Evolutionary conservation across 768 basidiomycete species (phyloP).

Genomic region (Amanita jacksonii): DNA sequence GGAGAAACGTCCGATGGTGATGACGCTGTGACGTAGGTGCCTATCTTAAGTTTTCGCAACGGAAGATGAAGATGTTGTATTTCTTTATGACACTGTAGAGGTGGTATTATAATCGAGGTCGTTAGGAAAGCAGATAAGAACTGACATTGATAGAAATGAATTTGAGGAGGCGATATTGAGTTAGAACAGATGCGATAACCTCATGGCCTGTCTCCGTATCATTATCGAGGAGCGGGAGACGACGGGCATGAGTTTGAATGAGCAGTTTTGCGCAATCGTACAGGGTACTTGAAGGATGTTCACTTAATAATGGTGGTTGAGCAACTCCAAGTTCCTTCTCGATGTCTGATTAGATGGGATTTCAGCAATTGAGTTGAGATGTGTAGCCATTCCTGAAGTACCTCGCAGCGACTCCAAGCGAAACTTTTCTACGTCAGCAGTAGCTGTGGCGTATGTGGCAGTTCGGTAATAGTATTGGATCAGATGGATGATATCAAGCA

Average conservation of each 20-base stretch:
- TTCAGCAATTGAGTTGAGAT: conserved; percentile 7
- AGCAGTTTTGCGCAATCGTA: conserved; percentile 86
- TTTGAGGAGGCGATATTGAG: conserved; percentile 96
- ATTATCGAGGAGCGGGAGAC: conserved; percentile 86
- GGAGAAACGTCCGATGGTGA: conserved; percentile 35
- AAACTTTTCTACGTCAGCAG: conserved; percentile 88
- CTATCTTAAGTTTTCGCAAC: conserved; percentile 82
- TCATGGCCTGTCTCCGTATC: conserved; percentile 94
- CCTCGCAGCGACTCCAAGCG: conserved; percentile 84
- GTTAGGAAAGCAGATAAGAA: conserved; percentile 7
- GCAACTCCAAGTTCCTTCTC: conserved; percentile 89
- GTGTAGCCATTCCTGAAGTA: conserved; percentile 23
- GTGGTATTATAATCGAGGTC: conserved; percentile 7
- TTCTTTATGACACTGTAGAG: conserved; percentile 69
- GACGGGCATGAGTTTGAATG: conserved; percentile 91
- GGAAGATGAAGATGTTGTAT: conserved; percentile 72
- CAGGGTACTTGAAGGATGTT: conserved; percentile 81
- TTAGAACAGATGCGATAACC: conserved; percentile 90
- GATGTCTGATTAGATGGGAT: conserved; percentile 76
- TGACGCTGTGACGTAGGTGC: conserved; percentile 73
- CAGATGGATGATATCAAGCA: conserved; percentile 97
- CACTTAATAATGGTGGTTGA: conserved; percentile 80
- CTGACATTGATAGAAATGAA: conserved; percentile 95
- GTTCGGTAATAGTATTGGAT: conserved; percentile 98
- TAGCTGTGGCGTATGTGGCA: conserved; percentile 75